Conservation (phyloP, 305 asterid species). For the Solanum hybrid region DNA sequence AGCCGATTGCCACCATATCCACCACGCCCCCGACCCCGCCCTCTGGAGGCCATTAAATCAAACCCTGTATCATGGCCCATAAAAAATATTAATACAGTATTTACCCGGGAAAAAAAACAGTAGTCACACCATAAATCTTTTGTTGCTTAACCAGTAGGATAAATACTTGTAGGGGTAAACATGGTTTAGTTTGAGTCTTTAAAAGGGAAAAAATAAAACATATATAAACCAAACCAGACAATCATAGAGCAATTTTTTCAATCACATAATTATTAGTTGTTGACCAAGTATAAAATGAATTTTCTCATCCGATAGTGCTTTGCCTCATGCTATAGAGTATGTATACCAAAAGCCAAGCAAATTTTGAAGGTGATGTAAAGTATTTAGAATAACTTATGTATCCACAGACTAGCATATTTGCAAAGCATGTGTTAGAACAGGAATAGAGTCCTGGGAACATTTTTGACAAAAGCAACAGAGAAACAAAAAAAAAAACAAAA, state of each 20-base stretch:
- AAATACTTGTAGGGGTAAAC: background rate
- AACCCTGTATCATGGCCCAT: background rate
- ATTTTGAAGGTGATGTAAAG: background rate
- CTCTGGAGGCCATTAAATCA: slow-evolving; percentile 36
- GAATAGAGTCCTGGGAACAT: background rate
- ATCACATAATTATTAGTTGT: background rate
- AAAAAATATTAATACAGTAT: background rate
- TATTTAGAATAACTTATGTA: background rate
- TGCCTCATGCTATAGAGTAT: background rate
- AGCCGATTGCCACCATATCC: background rate
- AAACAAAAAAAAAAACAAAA: background rate
- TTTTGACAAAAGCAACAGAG: background rate
- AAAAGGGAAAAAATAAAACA: background rate
- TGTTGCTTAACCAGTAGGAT: background rate
- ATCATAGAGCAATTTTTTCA: background rate
- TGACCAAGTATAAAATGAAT: background rate
- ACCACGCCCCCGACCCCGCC: slow-evolving; percentile 42
- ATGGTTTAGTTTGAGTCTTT: background rate
- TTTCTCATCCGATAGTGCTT: background rate
- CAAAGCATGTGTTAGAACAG: background rate
- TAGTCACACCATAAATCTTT: background rate
- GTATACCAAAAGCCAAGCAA: background rate
- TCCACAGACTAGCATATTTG: background rate
- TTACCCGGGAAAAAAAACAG: background rate
- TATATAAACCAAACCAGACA: background rate